phyloP scores from a whole-genome alignment of 2,329 filamentous ascomycete genomes.

The Aspergillus hortae region DNA sequence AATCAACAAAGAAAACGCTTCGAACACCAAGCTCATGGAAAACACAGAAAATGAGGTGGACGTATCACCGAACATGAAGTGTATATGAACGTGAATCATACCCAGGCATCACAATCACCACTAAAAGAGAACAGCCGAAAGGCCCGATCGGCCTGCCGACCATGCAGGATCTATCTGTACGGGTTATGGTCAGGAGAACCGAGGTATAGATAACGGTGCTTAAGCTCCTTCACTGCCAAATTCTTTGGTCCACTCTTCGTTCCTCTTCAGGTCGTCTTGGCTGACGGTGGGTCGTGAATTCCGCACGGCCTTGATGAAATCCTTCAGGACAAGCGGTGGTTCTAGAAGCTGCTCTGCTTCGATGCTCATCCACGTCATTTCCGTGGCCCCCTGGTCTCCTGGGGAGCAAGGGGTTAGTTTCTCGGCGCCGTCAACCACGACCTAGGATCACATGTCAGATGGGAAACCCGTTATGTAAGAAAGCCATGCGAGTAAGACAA shows the following conservation, averaged over 20 bases:
- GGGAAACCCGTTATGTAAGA: not conserved
- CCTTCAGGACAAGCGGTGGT: conserved; percentile 80
- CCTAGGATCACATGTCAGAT: conserved; percentile 45
- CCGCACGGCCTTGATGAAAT: conserved; percentile 90
- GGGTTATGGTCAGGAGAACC: not conserved
- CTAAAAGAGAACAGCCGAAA: not conserved
- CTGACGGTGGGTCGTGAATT: conserved; percentile 87
- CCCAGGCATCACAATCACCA: not conserved
- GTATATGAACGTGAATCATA: not conserved
- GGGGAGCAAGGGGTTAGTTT: conserved; percentile 84
- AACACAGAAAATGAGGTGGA: not conserved
- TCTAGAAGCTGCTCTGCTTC: conserved; percentile 81
- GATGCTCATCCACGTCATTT: conserved; percentile 92
- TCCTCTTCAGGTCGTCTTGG: conserved; percentile 75
- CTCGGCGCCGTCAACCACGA: conserved; percentile 62
- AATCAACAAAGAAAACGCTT: conserved; percentile 22
- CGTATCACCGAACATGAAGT: not conserved
- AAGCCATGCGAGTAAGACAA: not conserved
- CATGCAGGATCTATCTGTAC: not conserved
- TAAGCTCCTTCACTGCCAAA: conserved; percentile 86
- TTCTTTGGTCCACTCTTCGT: conserved; percentile 90
- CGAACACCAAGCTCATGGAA: conserved; percentile 25
- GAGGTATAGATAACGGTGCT: conserved; percentile 6
- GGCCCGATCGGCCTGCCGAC: not conserved
- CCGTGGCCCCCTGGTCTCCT: conserved; percentile 76